These are phyloP conservation scores for Leishmania gerbilli DNA, from an alignment of 208 protist species.

Conservation along the genomic window DNA sequence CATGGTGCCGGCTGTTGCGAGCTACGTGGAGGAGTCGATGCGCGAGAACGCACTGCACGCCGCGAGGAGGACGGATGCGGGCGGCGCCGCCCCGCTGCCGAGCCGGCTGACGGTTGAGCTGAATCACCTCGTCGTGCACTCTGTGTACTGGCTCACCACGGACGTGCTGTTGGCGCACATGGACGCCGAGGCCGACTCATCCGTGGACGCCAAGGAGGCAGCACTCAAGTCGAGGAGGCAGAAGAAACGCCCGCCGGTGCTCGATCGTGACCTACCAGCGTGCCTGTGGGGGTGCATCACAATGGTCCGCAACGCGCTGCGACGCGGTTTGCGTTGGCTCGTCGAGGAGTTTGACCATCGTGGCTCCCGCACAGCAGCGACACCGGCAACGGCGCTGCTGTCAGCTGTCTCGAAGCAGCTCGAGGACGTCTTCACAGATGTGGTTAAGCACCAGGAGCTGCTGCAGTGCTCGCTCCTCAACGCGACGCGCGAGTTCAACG, in stretches of 20 bases:
- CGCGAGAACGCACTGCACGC: slow-evolving; percentile 4
- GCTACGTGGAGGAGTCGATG: slow-evolving; percentile 40
- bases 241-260: slow-evolving; percentile 27
- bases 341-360: slow-evolving; percentile 13
- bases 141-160: slow-evolving; percentile 47
- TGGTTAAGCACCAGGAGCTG: slow-evolving; percentile 57
- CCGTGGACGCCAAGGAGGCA: neutral
- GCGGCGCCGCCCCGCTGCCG: slow-evolving; percentile 18
- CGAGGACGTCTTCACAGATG: slow-evolving; percentile 29
- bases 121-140: slow-evolving; percentile 71
- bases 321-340: slow-evolving; percentile 49
- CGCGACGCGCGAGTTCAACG: slow-evolving; percentile 46
- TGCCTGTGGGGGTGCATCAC: slow-evolving; percentile 52
- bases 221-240: neutral
- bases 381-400: slow-evolving; percentile 17
- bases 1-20: slow-evolving; percentile 48
- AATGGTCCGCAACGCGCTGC: slow-evolving; percentile 60
- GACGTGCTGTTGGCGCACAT: slow-evolving; percentile 52
- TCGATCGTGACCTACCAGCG: slow-evolving; percentile 63
- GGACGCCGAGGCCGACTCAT: slow-evolving; percentile 14
- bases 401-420: slow-evolving; percentile 35
- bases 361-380: neutral
- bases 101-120: slow-evolving; percentile 57
- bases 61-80: neutral
- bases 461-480: slow-evolving; percentile 39